Evolutionary conservation across 331 rosid species (phyloP).

Genomic region (Arachis monticola): DNA sequence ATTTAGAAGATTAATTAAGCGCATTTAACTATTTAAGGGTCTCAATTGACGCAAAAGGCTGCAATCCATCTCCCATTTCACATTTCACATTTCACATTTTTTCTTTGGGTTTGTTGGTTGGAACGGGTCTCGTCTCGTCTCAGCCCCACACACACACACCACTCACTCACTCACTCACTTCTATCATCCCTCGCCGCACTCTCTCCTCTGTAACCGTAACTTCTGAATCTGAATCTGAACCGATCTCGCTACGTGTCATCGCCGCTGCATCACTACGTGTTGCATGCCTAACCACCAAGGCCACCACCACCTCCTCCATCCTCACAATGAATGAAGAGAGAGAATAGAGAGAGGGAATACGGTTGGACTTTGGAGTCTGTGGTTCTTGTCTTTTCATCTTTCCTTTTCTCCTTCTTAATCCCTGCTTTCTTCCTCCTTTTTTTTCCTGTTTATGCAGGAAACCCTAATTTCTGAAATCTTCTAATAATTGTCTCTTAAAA

Average conservation of each 20-base stretch:
- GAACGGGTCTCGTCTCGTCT: not conserved
- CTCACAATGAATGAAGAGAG: slow-evolving; percentile 18
- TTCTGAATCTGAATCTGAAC: not conserved
- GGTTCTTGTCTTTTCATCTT: not conserved
- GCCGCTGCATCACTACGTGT: slow-evolving; percentile 30
- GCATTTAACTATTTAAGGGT: slow-evolving; percentile 23
- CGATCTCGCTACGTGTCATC: slow-evolving; percentile 33
- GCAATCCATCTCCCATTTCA: slow-evolving; percentile 7
- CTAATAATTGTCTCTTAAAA: slow-evolving; percentile 5
- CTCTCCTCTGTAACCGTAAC: not conserved
- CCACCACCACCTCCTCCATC: not conserved
- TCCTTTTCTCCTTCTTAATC: not conserved
- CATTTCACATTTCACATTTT: not conserved
- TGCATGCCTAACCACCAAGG: slow-evolving; percentile 41
- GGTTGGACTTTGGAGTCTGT: not conserved
- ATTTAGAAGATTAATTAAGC: too few relatives aligned
- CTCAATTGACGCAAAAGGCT: slow-evolving; percentile 8
- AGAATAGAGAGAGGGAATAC: not conserved
- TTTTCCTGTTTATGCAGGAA: not conserved
- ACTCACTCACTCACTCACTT: not conserved
- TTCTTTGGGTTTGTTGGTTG: not conserved
- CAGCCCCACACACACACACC: slow-evolving; percentile 1
- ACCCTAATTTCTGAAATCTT: slow-evolving; percentile 47
- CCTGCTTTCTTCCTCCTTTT: not conserved
- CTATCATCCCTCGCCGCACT: not conserved